phyloP scores from a whole-genome alignment of 331 rosid genomes.

The Acacia concinna region DNA sequence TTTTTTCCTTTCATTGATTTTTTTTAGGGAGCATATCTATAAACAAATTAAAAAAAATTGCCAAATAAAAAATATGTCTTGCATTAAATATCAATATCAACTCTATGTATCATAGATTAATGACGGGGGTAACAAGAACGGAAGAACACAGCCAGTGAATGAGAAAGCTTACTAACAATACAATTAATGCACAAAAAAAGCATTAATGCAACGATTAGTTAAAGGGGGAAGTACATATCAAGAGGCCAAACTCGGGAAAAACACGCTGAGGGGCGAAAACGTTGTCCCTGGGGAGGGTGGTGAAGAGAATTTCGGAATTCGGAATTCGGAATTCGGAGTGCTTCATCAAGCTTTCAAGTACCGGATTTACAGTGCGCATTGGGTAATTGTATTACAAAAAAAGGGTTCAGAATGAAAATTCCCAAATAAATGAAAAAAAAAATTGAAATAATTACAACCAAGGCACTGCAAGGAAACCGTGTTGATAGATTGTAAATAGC shows the following conservation, averaged over 20 bases:
- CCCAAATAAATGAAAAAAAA: neutral
- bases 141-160: neutral
- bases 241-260: neutral
- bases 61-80: too few relatives aligned
- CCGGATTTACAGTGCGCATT: constrained; percentile 5
- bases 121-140: neutral
- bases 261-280: neutral
- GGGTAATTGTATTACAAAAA: neutral
- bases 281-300: neutral
- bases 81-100: too few relatives aligned
- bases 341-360: neutral
- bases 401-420: neutral
- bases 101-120: too few relatives aligned
- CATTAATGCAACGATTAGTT: neutral
- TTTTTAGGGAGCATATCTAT: too few relatives aligned
- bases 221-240: neutral
- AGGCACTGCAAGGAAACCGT: neutral
- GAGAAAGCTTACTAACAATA: neutral
- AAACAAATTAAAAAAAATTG: too few relatives aligned
- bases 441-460: constrained; percentile 21
- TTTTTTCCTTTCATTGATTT: too few relatives aligned
- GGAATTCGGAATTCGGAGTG: too few relatives aligned
- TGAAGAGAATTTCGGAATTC: neutral
- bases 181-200: neutral
- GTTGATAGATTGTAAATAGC: neutral